Evolutionary conservation across 1,139 yeast genomes (phyloP).

Genomic region (Dujonia santamariae): DNA sequence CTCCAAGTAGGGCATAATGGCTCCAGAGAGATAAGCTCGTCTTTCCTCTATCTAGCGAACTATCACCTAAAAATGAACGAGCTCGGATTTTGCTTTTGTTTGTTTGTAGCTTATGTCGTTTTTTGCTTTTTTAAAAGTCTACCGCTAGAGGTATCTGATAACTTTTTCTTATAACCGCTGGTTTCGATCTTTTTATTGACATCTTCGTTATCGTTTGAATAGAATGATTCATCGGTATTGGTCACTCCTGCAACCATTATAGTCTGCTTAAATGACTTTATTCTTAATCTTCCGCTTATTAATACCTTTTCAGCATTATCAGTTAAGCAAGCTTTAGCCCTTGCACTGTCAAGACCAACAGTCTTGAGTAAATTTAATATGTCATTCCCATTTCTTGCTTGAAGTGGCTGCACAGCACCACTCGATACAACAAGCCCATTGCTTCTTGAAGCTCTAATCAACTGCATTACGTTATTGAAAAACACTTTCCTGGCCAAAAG

Average conservation of each 20-base stretch:
- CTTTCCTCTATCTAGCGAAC: too few relatives aligned
- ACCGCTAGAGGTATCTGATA: constrained; percentile 24
- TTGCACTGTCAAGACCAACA: constrained; percentile 65
- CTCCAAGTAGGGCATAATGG: too few relatives aligned
- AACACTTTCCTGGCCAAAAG: constrained; percentile 50
- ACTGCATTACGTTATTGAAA: constrained; percentile 68
- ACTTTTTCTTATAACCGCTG: constrained; percentile 22
- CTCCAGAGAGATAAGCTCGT: too few relatives aligned
- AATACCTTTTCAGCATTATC: constrained; percentile 62
- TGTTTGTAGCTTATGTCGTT: background rate
- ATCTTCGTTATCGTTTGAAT: constrained; percentile 22
- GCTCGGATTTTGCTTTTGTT: too few relatives aligned
- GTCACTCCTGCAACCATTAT: constrained; percentile 36
- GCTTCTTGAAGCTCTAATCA: constrained; percentile 79
- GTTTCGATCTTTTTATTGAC: constrained; percentile 21
- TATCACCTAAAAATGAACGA: too few relatives aligned
- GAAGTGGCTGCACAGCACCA: constrained; percentile 63
- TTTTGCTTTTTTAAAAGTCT: constrained; percentile 22
- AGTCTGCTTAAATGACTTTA: constrained; percentile 68
- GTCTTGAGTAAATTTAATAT: constrained; percentile 62
- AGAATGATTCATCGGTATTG: constrained; percentile 16
- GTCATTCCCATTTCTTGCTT: constrained; percentile 65
- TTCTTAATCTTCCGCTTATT: constrained; percentile 68
- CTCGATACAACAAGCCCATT: constrained; percentile 78
- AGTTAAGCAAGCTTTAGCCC: constrained; percentile 59